Percentiles rank a stretch among this genome's conserved stretches.
Conservation (phyloP, 2,329 filamentous ascomycete genomes). For the Penicillium janthinellum region DNA sequence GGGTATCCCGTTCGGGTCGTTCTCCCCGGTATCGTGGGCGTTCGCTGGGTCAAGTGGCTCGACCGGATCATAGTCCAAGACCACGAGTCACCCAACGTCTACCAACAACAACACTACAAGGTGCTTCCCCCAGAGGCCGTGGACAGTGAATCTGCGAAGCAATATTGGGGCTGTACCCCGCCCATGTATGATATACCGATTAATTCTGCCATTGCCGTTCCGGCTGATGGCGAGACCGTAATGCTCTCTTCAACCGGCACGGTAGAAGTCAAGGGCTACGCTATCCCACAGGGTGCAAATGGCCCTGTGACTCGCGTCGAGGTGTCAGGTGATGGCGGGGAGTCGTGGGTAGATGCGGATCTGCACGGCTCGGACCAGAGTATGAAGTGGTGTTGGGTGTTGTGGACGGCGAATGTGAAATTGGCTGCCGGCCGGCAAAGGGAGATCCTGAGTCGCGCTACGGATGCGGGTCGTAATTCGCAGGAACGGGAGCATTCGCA, state of each 20-base stretch:
- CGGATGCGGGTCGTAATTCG: conserved; percentile 55
- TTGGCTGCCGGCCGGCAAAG: conserved; percentile 45
- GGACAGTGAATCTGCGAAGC: conserved; percentile 52
- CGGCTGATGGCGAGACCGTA: conserved; percentile 49
- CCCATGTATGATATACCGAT: conserved; percentile 59
- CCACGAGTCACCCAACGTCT: conserved; percentile 56
- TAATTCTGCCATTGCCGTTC: conserved; percentile 57
- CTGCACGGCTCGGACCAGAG: conserved; percentile 30
- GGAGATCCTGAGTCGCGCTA: conserved; percentile 57
- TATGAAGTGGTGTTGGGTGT: conserved; percentile 59
- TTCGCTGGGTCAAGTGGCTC: conserved; percentile 60
- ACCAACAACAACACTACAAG: conserved; percentile 63
- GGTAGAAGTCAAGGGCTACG: conserved; percentile 58
- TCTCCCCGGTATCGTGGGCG: conserved; percentile 57
- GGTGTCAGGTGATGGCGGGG: conserved; percentile 53
- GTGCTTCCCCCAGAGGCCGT: conserved; percentile 56
- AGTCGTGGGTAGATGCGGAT: conserved; percentile 54
- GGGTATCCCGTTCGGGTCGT: conserved; percentile 57
- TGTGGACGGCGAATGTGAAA: conserved; percentile 54
- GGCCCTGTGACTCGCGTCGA: conserved; percentile 59
- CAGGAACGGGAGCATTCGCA: conserved; percentile 49
- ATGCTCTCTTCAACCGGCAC: conserved; percentile 40
- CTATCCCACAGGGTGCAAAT: conserved; percentile 55
- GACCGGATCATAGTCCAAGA: conserved; percentile 56
- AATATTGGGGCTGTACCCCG: conserved; percentile 54